Evolutionary conservation across 306 rosid species (phyloP), one percentile per base, ranked within the genome.

Genomic region (Acmispon strigosus): DNA sequence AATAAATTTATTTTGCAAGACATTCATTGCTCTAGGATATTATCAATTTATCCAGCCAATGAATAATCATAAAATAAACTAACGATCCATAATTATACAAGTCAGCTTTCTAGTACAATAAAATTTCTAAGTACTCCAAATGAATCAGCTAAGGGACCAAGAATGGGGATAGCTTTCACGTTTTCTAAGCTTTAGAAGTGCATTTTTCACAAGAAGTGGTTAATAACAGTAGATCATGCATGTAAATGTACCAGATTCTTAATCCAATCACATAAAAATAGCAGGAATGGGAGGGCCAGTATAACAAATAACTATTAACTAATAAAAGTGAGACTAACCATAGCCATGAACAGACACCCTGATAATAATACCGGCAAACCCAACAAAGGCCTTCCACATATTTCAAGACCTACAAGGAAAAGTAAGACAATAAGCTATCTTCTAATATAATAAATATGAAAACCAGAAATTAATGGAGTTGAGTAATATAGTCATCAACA

Each of bases 261-360:
- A 22, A 49, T 14, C 69, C 55, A 43, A 32, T 43, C 62, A 57
- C 69, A 17, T 42, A 59, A 11, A 53, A 47, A 59, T 8, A 66
- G 57, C 17, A 65, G n/a, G 42, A 60, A 69, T 11, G 65, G 48
- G 15, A n/a, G 47, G 47, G 29, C 48, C 73, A 49, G 61, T 59
- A 70, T 45, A 78, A 37, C 10, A 24, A 2, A 41, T 5, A 58
- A 39, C n/a, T 8, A 16, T 54, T 17, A 29, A 61, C 20, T 5
- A 13, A 54, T 4, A 62, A 82, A 70, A 76, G 66, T 8, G 34
- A 18, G 22, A 80, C 89, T 75, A 73, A 94, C 99, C 99, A 94
- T 72, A 70, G 90, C 99, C 99, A 94, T 27, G 99, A 94, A 87
- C 97, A 89, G 62, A 94, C 97, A 51, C 99, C 99, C 80, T 91